Conservation (phyloP, 805 yeast species). For the Wickerhamomyces sydowiorum region DNA sequence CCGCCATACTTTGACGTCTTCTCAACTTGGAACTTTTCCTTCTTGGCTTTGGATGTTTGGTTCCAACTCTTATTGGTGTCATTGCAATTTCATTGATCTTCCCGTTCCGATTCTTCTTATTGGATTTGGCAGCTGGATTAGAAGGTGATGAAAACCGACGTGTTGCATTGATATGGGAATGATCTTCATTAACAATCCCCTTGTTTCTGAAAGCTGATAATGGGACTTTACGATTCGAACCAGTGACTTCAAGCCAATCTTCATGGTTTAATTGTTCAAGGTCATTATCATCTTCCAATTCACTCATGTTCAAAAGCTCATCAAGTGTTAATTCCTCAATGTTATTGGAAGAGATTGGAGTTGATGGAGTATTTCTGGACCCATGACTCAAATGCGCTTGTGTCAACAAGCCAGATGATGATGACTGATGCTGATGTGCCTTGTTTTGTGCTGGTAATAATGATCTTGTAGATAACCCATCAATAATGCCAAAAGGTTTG, state of each 20-base stretch:
- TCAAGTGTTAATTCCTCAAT: constrained; percentile 53
- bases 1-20: constrained; percentile 64
- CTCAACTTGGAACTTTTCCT: constrained; percentile 30
- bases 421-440: not conserved
- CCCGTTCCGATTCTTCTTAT: constrained; percentile 7
- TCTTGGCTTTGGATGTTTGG: constrained; percentile 8
- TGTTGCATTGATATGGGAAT: constrained; percentile 22
- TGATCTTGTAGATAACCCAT: constrained; percentile 87
- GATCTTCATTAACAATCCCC: constrained; percentile 36
- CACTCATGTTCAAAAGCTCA: constrained; percentile 84
- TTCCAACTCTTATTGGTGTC: constrained; percentile 14
- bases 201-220: constrained; percentile 88
- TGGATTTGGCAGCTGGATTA: constrained; percentile 1
- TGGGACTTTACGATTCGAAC: constrained; percentile 56
- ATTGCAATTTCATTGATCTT: constrained; percentile 11
- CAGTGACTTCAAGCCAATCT: constrained; percentile 28
- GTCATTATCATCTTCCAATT: constrained; percentile 69
- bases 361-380: constrained; percentile 6
- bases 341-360: constrained; percentile 21
- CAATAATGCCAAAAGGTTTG: constrained; percentile 90
- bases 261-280: constrained; percentile 31
- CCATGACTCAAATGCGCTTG: not conserved
- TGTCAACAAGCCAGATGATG: constrained; percentile 3
- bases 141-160: constrained; percentile 18
- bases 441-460: constrained; percentile 41